Conservation (phyloP, 805 yeast species). For the Maudiozyma pseudohumilis region DNA sequence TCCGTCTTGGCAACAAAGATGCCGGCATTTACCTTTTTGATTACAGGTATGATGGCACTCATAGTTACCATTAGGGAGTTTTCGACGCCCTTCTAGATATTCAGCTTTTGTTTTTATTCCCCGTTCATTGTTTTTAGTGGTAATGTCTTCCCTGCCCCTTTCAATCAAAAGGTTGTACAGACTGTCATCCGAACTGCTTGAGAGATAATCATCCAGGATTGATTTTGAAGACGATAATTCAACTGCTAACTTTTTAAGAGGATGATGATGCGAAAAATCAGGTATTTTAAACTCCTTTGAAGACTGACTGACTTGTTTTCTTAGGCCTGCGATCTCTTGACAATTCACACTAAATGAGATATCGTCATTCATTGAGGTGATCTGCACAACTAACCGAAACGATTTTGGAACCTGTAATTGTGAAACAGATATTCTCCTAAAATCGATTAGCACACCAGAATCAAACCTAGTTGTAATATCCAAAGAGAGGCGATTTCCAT, state of each 20-base stretch:
- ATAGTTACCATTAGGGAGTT: constrained; percentile 25
- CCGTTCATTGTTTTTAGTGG: background rate
- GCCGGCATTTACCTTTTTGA: constrained; percentile 33
- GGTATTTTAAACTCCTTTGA: background rate
- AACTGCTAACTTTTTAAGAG: background rate
- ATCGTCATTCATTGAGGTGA: constrained; percentile 13
- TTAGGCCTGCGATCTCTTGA: constrained; percentile 33
- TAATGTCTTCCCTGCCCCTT: background rate
- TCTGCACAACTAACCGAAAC: constrained; percentile 20
- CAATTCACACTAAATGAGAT: constrained; percentile 29
- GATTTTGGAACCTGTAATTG: constrained; percentile 20
- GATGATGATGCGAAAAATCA: background rate
- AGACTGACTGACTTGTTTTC: constrained; percentile 1
- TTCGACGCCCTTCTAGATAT: constrained; percentile 6
- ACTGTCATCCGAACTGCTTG: constrained; percentile 16
- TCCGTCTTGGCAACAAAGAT: constrained; percentile 41
- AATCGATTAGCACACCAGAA: constrained; percentile 35
- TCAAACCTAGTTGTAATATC: constrained; percentile 26
- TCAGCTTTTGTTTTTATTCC: background rate
- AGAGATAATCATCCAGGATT: background rate
- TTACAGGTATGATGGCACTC: constrained; percentile 38
- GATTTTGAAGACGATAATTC: constrained; percentile 1
- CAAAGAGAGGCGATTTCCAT: constrained; percentile 26
- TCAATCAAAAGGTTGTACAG: constrained; percentile 12
- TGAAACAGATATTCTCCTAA: constrained; percentile 30